phyloP scores from a whole-genome alignment of 441 rosid genomes.

The Eugenia klotzschiana region DNA sequence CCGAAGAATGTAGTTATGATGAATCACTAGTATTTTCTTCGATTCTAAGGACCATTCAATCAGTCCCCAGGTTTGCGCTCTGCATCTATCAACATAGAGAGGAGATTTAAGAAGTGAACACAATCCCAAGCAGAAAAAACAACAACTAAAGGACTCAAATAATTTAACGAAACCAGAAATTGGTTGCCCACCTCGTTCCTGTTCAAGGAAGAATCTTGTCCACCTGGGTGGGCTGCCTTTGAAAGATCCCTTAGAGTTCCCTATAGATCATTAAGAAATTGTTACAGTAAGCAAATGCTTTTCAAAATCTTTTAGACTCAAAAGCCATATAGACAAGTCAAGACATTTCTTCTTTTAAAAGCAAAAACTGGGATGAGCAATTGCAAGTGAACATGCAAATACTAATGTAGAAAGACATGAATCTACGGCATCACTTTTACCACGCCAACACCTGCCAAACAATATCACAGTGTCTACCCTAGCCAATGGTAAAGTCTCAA shows the following conservation, averaged over 20 bases:
- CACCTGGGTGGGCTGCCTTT: slow-evolving; percentile 25
- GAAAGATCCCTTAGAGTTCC: slow-evolving; percentile 51
- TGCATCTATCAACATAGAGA: slow-evolving; percentile 5
- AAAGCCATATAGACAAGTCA: neutral
- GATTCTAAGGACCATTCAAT: slow-evolving; percentile 8
- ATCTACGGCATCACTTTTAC: neutral
- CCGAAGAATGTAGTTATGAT: slow-evolving; percentile 9
- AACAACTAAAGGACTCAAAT: neutral
- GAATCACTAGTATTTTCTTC: slow-evolving; percentile 17
- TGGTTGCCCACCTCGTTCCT: slow-evolving; percentile 19
- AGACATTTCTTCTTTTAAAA: neutral
- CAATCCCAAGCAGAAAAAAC: neutral
- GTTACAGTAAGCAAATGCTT: neutral
- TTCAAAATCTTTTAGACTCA: neutral
- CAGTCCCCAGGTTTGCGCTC: slow-evolving; percentile 24
- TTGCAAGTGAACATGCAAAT: neutral
- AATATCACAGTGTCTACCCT: neutral
- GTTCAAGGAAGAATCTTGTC: slow-evolving; percentile 15
- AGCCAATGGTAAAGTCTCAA: neutral
- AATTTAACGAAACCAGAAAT: neutral
- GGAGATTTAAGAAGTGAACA: neutral
- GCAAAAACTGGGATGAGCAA: neutral
- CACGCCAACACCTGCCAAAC: neutral
- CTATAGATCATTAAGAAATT: slow-evolving; percentile 7
- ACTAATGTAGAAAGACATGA: neutral